These are phyloP conservation scores for Planoprotostelium fungivorum DNA, from an alignment of 78 protist species.

Conservation along the genomic window DNA sequence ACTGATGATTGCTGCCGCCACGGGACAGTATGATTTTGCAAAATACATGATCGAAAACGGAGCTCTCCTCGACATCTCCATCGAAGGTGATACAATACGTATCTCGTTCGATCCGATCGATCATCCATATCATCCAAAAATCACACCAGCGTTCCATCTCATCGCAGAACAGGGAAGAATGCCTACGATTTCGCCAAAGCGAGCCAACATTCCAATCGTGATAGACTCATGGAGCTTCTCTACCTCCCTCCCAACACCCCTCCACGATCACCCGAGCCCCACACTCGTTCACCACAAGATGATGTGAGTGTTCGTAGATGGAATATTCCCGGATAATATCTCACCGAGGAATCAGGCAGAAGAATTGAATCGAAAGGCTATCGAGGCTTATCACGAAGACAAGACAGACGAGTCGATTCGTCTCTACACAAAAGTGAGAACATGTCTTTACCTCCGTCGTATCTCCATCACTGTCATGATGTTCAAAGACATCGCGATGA, in stretches of 20 bases:
- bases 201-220: neutral
- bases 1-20: neutral
- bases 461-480: too few relatives aligned
- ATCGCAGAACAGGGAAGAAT: neutral
- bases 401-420: neutral
- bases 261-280: neutral
- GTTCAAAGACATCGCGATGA: neutral
- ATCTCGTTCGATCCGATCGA: neutral
- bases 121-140: neutral
- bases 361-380: neutral
- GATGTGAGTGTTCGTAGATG: neutral
- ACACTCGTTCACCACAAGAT: neutral
- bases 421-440: neutral
- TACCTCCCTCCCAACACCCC: neutral
- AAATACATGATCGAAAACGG: neutral
- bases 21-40: neutral
- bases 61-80: neutral
- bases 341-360: neutral
- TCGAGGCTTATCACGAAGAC: neutral
- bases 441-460: too few relatives aligned
- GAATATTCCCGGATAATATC: neutral
- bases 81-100: neutral
- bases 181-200: neutral
- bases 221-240: neutral
- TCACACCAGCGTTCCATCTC: neutral